A percentile compares a stretch with the other conserved stretches of the same genome.
These are phyloP conservation scores for Acanthamoeba lenticulata DNA, from an alignment of 208 protist genomes.

Conservation along the genomic window DNA sequence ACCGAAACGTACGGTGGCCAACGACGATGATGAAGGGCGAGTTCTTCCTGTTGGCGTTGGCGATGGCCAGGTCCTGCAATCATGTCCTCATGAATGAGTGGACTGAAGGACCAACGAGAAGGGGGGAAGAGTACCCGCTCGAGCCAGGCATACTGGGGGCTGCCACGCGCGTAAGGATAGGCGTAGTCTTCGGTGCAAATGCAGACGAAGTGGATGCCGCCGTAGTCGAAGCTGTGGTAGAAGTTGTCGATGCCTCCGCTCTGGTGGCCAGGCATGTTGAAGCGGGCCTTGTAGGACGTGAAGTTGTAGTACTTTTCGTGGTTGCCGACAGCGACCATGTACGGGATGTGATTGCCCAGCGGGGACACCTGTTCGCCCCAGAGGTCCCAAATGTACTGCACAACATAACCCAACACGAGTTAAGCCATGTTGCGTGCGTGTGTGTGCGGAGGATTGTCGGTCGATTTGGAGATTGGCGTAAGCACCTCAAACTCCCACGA, in stretches of 20 bases:
- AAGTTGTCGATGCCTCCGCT: conserved; percentile 49
- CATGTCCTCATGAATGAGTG: too few species aligned
- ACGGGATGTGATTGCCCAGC: conserved; percentile 31
- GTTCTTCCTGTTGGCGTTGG: conserved; percentile 38
- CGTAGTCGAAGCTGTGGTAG: conserved; percentile 70
- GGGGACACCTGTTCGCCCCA: conserved; percentile 56
- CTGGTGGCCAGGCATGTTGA: conserved; percentile 54
- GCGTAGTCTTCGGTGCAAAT: conserved; percentile 51
- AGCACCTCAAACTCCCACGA: conserved; percentile 36
- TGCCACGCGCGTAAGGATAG: background rate
- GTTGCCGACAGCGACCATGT: conserved; percentile 50
- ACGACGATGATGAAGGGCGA: conserved; percentile 66
- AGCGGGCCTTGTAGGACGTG: conserved; percentile 45
- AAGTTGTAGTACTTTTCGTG: conserved; percentile 65
- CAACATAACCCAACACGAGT: background rate
- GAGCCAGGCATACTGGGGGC: conserved; percentile 50
- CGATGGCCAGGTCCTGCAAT: conserved; percentile 52
- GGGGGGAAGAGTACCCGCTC: background rate
- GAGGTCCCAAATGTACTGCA: conserved; percentile 55
- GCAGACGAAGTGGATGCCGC: conserved; percentile 53
- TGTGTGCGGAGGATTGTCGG: too few species aligned
- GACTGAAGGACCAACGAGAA: background rate
- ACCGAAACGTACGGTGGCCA: conserved; percentile 35
- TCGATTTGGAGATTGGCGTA: too few species aligned
- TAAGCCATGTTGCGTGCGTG: too few species aligned